These are phyloP conservation scores for Metarhizium brunneum DNA, from an alignment of 2,329 filamentous ascomycete genomes.

Conservation along the genomic window DNA sequence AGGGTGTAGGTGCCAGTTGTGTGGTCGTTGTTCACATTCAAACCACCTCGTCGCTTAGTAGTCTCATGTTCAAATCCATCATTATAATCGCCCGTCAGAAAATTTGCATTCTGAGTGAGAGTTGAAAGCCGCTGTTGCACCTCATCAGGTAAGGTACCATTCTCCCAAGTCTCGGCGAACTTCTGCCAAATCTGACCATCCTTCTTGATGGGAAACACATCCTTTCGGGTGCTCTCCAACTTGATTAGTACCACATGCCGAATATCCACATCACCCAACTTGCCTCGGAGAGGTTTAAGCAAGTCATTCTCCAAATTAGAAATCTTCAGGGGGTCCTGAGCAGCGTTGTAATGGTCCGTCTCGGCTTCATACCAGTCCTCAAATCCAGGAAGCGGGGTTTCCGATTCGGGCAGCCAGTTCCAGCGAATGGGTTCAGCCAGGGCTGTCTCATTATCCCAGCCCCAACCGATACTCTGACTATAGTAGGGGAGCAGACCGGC, in stretches of 20 bases:
- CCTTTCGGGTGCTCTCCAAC: conserved; percentile 33
- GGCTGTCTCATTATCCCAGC: conserved; percentile 18
- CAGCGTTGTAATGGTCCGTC: conserved; percentile 22
- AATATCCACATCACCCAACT: conserved; percentile 23
- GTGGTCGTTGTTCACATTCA: conserved; percentile 28
- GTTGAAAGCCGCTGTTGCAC: conserved; percentile 18
- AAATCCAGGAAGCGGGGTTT: conserved; percentile 12
- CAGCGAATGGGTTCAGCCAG: conserved; percentile 13
- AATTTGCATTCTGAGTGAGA: conserved; percentile 22
- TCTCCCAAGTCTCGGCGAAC: conserved; percentile 21
- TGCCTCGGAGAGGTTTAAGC: conserved; percentile 15
- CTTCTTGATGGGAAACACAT: conserved; percentile 35
- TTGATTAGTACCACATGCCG: conserved; percentile 32
- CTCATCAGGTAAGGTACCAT: conserved; percentile 21
- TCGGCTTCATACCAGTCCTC: conserved; percentile 16
- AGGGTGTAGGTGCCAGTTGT: conserved; percentile 34
- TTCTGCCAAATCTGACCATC: conserved; percentile 27
- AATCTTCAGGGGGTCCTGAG: conserved; percentile 28
- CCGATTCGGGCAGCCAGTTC: conserved; percentile 15
- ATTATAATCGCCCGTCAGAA: conserved; percentile 23
- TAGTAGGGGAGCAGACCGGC: conserved; percentile 15
- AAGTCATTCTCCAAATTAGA: conserved; percentile 28
- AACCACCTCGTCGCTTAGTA: conserved; percentile 23
- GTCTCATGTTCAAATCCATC: conserved; percentile 22
- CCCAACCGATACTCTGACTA: conserved; percentile 16